Evolutionary conservation across 305 asterid genomes (phyloP), one percentile per base, ranked within the genome.

Genomic region (Fraxinus platypoda): DNA sequence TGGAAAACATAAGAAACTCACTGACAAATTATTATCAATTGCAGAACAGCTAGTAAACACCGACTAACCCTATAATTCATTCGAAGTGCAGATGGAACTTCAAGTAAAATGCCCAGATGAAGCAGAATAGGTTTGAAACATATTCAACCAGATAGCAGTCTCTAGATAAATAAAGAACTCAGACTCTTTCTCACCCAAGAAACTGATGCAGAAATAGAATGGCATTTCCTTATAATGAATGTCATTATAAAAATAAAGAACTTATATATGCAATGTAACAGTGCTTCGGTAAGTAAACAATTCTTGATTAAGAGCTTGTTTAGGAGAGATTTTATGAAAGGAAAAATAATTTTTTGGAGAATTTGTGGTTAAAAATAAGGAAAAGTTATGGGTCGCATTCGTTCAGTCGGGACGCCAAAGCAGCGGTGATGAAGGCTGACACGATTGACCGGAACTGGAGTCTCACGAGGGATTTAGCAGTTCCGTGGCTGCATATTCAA

Each of bases 111-210:
- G 25, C 35, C 21, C 59, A 34, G 34, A 78, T 21, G 66, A 79
- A 68, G 19, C 46, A 74, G 77, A 79, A 79, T 75, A 19, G 28
- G 74, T 76, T 15, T 7, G 59, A 23, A 83, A 79, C 77, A 79
- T 41, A 46, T 68, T 38, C 34, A 46, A 54, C 15, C 57, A 70
- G 37, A 75, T 79, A 72, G 62, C 81, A 72, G 19, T 57, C 59
- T 73, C 64, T 75, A 30, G 43, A 62, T 64, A 62, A 17, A 33
- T 64, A 52, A 21, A 68, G 64, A 81, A 34, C 71, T 72, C 77
- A 25, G 37, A 75, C 34, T 52, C 28, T 71, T 57, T 78, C 35
- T 57, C 15, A 25, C 52, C 64, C 31, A 83, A 78, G 37, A 68
- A 30, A 31, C 75, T 31, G 75, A 71, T 31, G 75, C 23, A 72